Evolutionary conservation across 73 alveolate species (phyloP).

Genomic region (Paramecium primaurelia): DNA sequence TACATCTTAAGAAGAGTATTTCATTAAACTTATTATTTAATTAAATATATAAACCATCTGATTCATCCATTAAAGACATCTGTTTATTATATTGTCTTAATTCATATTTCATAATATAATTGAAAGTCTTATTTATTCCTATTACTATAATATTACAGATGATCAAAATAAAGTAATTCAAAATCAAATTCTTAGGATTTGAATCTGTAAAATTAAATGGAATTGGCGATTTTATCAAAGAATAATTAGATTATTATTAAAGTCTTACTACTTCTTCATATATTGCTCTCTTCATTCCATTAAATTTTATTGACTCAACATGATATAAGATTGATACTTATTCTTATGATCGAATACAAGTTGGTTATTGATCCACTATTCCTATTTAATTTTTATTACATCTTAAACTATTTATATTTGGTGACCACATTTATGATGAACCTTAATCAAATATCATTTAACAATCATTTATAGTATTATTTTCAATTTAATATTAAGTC

Average conservation of each 20-base stretch:
- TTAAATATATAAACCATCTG: not conserved
- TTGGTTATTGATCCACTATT: not conserved
- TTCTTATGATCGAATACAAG: not conserved
- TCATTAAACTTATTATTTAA: not conserved
- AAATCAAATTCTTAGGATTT: not conserved
- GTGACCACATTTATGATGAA: conserved; percentile 38
- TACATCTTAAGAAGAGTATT: not conserved
- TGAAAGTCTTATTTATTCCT: not conserved
- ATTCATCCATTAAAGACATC: not conserved
- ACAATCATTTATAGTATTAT: not conserved
- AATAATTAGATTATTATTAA: not conserved
- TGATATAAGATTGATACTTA: not conserved
- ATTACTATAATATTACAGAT: not conserved
- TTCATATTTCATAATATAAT: not conserved
- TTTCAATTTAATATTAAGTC: not conserved
- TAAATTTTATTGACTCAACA: not conserved
- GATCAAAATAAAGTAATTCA: not conserved
- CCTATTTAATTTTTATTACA: conserved; percentile 32
- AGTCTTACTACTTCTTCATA: conserved; percentile 13
- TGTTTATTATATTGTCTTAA: not conserved
- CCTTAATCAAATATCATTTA: conserved; percentile 51
- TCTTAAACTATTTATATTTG: not conserved
- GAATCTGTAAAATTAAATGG: not conserved
- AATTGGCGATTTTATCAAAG: conserved; percentile 26
- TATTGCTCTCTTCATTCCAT: not conserved